phyloP scores from a whole-genome alignment of 768 basidiomycete genomes.

The Pilatotrama ljubarskyi region DNA sequence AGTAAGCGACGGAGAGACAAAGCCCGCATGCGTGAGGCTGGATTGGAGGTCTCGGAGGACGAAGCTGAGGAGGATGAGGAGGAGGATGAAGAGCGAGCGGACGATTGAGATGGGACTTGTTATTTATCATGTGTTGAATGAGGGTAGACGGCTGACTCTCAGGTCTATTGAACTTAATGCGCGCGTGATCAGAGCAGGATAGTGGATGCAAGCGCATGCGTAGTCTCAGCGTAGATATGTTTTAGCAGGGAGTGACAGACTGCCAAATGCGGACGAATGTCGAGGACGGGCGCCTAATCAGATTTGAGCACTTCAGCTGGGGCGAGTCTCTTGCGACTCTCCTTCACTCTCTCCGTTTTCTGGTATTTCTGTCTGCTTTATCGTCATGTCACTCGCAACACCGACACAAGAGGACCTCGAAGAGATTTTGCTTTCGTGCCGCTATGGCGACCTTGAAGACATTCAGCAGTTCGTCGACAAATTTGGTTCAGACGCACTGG shows the following conservation, averaged over 20 bases:
- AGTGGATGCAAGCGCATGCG: no score
- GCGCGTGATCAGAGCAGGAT: no score
- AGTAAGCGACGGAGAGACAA: slow-evolving; percentile 87
- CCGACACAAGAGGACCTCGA: slow-evolving; percentile 50
- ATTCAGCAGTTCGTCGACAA: slow-evolving; percentile 62
- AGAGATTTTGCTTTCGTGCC: slow-evolving; percentile 78
- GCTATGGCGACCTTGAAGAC: slow-evolving; percentile 88
- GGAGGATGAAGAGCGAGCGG: slow-evolving; percentile 23
- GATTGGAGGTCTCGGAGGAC: slow-evolving; percentile 90
- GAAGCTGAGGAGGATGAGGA: slow-evolving; percentile 70
- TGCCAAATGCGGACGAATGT: no score
- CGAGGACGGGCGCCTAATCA: background rate
- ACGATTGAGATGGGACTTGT: no score
- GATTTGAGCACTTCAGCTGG: background rate
- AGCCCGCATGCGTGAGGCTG: slow-evolving; percentile 65
- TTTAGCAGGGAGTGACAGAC: no score
- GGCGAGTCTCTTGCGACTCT: background rate
- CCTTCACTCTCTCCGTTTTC: background rate
- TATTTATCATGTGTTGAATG: background rate
- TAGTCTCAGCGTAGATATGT: no score
- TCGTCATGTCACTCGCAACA: slow-evolving; percentile 14
- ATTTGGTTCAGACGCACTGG: slow-evolving; percentile 53
- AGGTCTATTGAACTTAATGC: no score
- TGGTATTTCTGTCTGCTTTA: background rate
- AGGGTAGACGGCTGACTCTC: background rate